Percentiles rank a stretch among this genome's conserved stretches.
These are phyloP conservation scores for Viridothelium virens DNA, from an alignment of 495 filamentous ascomycete species.

Conservation along the genomic window DNA sequence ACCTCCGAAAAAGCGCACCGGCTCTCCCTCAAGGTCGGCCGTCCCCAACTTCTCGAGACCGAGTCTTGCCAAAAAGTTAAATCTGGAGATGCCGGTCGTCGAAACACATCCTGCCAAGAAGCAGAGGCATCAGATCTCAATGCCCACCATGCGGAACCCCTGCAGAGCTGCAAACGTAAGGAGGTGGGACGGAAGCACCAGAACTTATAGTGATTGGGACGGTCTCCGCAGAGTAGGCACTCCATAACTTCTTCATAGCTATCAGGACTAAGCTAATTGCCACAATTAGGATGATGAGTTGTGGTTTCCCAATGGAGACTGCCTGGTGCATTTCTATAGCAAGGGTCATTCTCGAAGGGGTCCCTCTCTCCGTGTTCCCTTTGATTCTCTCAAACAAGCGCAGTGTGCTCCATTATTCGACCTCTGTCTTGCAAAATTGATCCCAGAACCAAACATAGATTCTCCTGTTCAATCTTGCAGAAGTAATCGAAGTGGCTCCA, in stretches of 20 bases:
- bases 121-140: neutral
- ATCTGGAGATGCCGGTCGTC: neutral
- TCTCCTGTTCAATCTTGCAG: neutral
- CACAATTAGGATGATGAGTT: conserved; percentile 51
- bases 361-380: conserved; percentile 52
- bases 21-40: neutral
- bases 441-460: conserved; percentile 18
- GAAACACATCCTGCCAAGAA: neutral
- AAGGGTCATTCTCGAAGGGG: conserved; percentile 52
- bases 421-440: conserved; percentile 38
- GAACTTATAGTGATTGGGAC: conserved; percentile 32
- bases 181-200: conserved; percentile 52
- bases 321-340: conserved; percentile 53
- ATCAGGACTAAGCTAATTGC: conserved; percentile 3
- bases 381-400: conserved; percentile 41
- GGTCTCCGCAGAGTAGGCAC: conserved; percentile 25
- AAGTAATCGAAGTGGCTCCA: neutral
- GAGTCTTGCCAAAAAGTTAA: neutral
- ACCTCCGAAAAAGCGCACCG: neutral
- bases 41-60: conserved; percentile 2
- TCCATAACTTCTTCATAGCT: neutral
- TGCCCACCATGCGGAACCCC: neutral
- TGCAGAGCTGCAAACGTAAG: conserved; percentile 22
- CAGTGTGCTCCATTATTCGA: conserved; percentile 46
- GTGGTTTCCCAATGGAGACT: conserved; percentile 56